Base-by-base conservation (phyloP, 345 rosid genomes). In the Euphorbia peplus region DNA sequence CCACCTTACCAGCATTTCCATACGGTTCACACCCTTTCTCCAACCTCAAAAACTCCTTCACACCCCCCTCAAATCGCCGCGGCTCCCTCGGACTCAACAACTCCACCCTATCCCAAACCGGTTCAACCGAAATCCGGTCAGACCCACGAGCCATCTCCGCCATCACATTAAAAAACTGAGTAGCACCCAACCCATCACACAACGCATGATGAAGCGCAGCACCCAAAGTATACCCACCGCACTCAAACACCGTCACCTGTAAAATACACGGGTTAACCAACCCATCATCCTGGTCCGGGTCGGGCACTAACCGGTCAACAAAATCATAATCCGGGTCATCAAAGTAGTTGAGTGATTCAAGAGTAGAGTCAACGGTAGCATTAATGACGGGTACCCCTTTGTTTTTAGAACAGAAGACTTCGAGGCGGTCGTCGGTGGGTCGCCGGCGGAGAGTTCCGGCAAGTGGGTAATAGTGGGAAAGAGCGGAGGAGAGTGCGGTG, bases 101-200 rank as follows among this genome's bases (percentile, higher is more conserved):
- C 46, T 55, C 62, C 24, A 67, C 73, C 47, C 96, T 70, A 21
- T 87, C 85, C 98, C 96, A 90, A 16, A 88, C 89, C 16, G 93
- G 91, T 39, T 83, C 74, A 10, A 79, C 51, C 24, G 84, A 76
- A 18, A 86, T 50, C 69, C 68, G 71, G 14, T 54, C 70, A 5
- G 78, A 81, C 42, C 96, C 93, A 1, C 96, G 87, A 4, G 96
- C 95, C 73, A 90, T 13, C 68, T 87, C 98, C 0, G 89, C 95
- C 75, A 79, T 75, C 2, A 74, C 82, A 30, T 77, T 82, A 53
- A 92, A 92, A 70, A 92, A 87, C n/a, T 75, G 83, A n/a, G 93
- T 92, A 22, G 91, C 92, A 2, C 96, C 98, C 11, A 87, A 73
- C 28, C 96, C 98, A 13, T 92, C 96, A 25, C 95, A 88, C 68